Percentiles rank a stretch among this genome's conserved stretches.
phyloP scores from a whole-genome alignment of 1,284 basidiomycete species.

The Microbotryum intermedium region DNA sequence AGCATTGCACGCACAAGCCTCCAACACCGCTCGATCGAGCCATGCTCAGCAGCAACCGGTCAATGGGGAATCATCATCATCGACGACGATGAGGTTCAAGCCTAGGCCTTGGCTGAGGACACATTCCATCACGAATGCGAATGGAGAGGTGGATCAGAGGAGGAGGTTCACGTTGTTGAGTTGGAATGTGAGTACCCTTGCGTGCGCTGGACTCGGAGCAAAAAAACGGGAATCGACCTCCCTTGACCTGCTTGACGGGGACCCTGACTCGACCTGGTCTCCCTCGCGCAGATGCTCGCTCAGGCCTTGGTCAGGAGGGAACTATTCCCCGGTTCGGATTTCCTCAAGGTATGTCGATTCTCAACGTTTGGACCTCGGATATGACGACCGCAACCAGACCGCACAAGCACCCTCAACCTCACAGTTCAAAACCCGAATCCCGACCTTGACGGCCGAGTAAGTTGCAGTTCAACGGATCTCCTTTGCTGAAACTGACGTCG shows the following conservation, averaged over 20 bases:
- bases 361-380: no score
- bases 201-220: neutral
- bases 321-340: conserved; percentile 42
- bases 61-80: no score
- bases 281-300: conserved; percentile 35
- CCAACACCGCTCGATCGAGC: no score
- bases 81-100: conserved; percentile 10
- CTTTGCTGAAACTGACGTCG: neutral
- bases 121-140: neutral
- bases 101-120: conserved; percentile 16
- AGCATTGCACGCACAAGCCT: no score
- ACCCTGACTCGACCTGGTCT: neutral
- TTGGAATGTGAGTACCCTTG: conserved; percentile 29
- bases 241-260: neutral
- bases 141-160: neutral
- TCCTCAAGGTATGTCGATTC: conserved; percentile 30
- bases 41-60: no score
- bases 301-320: conserved; percentile 40
- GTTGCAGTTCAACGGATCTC: no score
- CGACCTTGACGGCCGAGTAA: conserved; percentile 32
- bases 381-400: no score
- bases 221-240: neutral
- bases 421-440: conserved; percentile 23
- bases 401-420: neutral
- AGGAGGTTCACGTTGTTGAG: conserved; percentile 23